Evolutionary conservation across 345 rosid species (phyloP).

Genomic region (Eucalyptus tenuipes): DNA sequence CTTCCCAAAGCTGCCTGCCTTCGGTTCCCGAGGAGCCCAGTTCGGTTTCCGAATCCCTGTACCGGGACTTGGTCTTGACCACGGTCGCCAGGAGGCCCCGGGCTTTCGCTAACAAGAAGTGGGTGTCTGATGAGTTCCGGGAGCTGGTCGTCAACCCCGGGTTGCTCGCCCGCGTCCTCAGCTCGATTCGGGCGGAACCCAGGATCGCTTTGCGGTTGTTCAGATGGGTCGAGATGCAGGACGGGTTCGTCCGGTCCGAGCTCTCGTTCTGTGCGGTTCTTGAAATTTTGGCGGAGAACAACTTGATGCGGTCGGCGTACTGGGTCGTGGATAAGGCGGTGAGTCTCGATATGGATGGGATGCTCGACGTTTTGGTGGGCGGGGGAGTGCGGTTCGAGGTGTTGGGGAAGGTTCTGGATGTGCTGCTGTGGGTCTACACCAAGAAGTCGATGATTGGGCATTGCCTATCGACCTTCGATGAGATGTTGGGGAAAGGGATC

Average conservation of each 20-base stretch:
- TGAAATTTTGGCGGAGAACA: conserved; percentile 41
- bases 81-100: conserved; percentile 16
- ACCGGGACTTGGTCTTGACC: conserved; percentile 30
- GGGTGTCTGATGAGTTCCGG: conserved; percentile 32
- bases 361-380: conserved; percentile 41
- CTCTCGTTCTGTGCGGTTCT: conserved; percentile 27
- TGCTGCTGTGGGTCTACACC: conserved; percentile 39
- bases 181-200: conserved; percentile 32
- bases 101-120: conserved; percentile 19
- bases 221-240: conserved; percentile 44
- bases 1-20: conserved; percentile 3
- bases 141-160: conserved; percentile 30
- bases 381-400: conserved; percentile 7
- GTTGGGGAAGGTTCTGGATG: conserved; percentile 33
- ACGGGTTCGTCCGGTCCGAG: conserved; percentile 25
- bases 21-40: not conserved
- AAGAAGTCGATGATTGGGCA: conserved; percentile 39
- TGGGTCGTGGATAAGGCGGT: conserved; percentile 41
- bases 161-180: conserved; percentile 36
- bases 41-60: conserved; percentile 1
- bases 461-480: conserved; percentile 36
- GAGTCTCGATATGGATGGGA: conserved; percentile 25
- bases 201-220: conserved; percentile 41
- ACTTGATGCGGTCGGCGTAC: conserved; percentile 32
- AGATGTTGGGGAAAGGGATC: conserved; percentile 40